Conservation (phyloP, 352 stramenopile species). For the Globisporangium cylindrosporum region DNA sequence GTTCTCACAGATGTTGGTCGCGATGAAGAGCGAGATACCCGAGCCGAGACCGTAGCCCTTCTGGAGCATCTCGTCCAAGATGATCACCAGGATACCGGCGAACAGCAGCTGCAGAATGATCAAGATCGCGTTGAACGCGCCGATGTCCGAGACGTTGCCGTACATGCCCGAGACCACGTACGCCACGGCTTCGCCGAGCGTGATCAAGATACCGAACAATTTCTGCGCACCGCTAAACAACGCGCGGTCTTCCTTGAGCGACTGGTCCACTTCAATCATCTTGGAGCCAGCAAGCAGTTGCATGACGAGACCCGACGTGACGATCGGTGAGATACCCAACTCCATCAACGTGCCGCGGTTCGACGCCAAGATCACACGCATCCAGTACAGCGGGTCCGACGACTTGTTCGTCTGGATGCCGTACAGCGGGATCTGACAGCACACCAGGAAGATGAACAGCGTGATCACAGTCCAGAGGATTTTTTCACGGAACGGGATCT, state of each 20-base stretch:
- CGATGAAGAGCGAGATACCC: conserved; percentile 99
- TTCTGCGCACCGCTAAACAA: conserved; percentile 99
- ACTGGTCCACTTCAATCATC: conserved; percentile 99
- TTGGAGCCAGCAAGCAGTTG: conserved; percentile 97
- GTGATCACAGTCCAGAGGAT: conserved; percentile 99
- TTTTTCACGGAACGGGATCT: conserved; percentile 99
- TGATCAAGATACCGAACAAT: conserved; percentile 99
- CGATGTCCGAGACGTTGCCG: conserved; percentile 97
- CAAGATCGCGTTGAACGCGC: conserved; percentile 97
- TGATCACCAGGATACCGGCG: conserved; percentile 98
- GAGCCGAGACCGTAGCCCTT: conserved; percentile 99
- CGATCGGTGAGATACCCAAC: conserved; percentile 98
- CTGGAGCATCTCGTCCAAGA: conserved; percentile 99
- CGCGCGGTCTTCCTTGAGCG: conserved; percentile 98
- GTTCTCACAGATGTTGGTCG: conserved; percentile 99
- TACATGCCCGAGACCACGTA: conserved; percentile 99
- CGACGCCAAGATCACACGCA: conserved; percentile 98
- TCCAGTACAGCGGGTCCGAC: conserved; percentile 99
- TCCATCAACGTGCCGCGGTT: conserved; percentile 99
- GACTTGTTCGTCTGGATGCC: conserved; percentile 98
- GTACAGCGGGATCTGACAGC: conserved; percentile 99
- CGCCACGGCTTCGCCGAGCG: conserved; percentile 96
- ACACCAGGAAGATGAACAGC: conserved; percentile 99
- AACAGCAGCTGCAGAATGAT: conserved; percentile 99
- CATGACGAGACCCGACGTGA: conserved; percentile 99